Percentiles rank a stretch among this genome's conserved stretches.
Conservation (phyloP, 2,329 filamentous ascomycete species). For the Aspergillus amoenus region DNA sequence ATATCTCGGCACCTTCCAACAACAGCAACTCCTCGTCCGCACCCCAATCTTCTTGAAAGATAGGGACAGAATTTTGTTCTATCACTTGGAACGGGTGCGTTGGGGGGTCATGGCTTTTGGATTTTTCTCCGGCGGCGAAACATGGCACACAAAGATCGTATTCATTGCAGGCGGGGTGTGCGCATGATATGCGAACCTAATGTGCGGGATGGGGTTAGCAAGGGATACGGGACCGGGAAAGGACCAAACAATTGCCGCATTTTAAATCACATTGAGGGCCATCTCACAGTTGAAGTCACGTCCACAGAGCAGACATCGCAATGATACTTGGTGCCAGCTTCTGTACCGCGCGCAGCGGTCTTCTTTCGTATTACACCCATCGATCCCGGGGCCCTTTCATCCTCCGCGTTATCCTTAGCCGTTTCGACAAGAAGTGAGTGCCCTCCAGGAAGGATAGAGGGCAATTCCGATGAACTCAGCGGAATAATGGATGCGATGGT, state of each 20-base stretch:
- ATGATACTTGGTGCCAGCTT: conserved; percentile 91
- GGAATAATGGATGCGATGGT: conserved; percentile 8
- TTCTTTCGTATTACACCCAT: conserved; percentile 99
- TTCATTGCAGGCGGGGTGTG: conserved; percentile 77
- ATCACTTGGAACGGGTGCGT: conserved; percentile 91
- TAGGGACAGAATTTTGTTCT: conserved; percentile 96
- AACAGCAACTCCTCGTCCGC: conserved; percentile 95
- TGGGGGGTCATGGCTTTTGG: conserved; percentile 80
- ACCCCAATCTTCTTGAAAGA: conserved; percentile 93
- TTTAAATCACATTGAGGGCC: not conserved
- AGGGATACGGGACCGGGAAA: not conserved
- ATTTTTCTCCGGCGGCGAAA: conserved; percentile 78
- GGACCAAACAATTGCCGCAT: not conserved
- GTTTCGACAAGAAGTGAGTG: conserved; percentile 29
- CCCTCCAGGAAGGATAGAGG: conserved; percentile 32
- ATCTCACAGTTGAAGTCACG: conserved; percentile 84
- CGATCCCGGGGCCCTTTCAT: conserved; percentile 39
- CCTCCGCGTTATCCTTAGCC: conserved; percentile 35
- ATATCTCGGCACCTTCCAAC: conserved; percentile 91
- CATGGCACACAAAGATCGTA: conserved; percentile 97
- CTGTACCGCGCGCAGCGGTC: conserved; percentile 77
- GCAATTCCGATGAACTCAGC: conserved; percentile 12
- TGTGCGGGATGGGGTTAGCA: not conserved
- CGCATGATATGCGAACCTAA: conserved; percentile 92
- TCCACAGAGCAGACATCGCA: conserved; percentile 97